Evolutionary conservation across 768 basidiomycete species (phyloP).

Genomic region (Mycena crocata): DNA sequence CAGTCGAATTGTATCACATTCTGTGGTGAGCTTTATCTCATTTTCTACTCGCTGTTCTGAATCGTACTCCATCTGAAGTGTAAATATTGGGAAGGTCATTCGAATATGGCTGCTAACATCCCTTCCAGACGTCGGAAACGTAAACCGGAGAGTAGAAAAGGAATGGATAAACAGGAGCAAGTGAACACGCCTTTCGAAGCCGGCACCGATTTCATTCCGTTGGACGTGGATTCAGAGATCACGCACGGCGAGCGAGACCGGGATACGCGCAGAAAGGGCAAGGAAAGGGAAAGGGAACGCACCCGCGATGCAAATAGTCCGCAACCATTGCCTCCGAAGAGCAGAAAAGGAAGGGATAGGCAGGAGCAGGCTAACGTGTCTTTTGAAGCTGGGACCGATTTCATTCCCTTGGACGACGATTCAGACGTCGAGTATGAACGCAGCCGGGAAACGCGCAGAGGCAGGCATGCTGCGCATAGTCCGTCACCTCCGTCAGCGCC

Average conservation of each 20-base stretch:
- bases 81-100: slow-evolving; percentile 19
- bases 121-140: slow-evolving; percentile 29
- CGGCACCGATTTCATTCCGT: slow-evolving; percentile 22
- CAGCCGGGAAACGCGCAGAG: background rate
- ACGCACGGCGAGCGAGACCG: slow-evolving; percentile 7
- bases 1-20: slow-evolving; percentile 18
- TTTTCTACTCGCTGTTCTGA: background rate
- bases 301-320: slow-evolving; percentile 10
- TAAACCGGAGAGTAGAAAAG: slow-evolving; percentile 9
- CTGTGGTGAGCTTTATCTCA: slow-evolving; percentile 12
- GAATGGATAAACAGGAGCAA: background rate
- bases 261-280: background rate
- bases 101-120: slow-evolving; percentile 18
- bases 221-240: slow-evolving; percentile 16
- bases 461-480: slow-evolving; percentile 7
- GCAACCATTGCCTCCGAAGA: too few species aligned
- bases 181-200: slow-evolving; percentile 12
- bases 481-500: slow-evolving; percentile 10
- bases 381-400: slow-evolving; percentile 26
- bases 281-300: slow-evolving; percentile 11
- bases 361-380: background rate
- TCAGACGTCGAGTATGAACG: slow-evolving; percentile 19
- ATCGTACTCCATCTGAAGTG: slow-evolving; percentile 1
- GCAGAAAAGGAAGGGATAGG: slow-evolving; percentile 11
- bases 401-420: slow-evolving; percentile 15